Evolutionary conservation across 768 basidiomycete species (phyloP).

Genomic region (Wakefieldia striispora): DNA sequence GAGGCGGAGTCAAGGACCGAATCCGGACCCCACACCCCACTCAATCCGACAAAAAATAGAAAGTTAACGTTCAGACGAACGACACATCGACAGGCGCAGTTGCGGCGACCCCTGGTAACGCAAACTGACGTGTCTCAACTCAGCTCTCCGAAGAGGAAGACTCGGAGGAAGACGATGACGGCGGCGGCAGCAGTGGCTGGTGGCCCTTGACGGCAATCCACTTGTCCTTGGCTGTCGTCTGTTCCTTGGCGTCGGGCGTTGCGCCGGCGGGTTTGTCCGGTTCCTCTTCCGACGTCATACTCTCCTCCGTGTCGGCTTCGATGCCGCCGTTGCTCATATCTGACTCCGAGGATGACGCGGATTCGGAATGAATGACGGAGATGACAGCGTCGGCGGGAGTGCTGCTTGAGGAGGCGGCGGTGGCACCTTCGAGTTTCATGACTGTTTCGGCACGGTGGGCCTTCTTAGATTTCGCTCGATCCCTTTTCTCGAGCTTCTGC

Average conservation of each 20-base stretch:
- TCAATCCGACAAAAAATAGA: conserved; percentile 3
- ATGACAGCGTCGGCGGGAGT: conserved; percentile 17
- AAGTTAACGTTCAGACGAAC: conserved; percentile 9
- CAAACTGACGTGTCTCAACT: background rate
- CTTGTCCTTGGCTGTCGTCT: conserved; percentile 50
- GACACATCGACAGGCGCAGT: background rate
- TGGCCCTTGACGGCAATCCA: conserved; percentile 75
- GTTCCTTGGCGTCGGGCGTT: conserved; percentile 21
- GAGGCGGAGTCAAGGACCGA: background rate
- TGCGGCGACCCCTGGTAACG: background rate
- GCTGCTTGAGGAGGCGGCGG: conserved; percentile 6
- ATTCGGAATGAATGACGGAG: conserved; percentile 23
- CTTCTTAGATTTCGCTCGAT: conserved; percentile 56
- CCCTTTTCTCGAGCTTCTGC: conserved; percentile 56
- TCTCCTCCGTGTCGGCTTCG: conserved; percentile 76
- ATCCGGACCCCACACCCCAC: background rate
- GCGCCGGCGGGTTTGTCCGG: conserved; percentile 38
- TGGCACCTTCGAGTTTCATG: conserved; percentile 23
- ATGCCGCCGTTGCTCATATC: conserved; percentile 57
- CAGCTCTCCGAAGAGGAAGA: conserved; percentile 10
- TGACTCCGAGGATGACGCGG: conserved; percentile 55
- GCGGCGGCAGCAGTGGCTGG: conserved; percentile 1
- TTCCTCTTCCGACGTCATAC: conserved; percentile 72
- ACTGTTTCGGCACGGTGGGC: conserved; percentile 35
- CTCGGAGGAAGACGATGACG: background rate